Conservation (phyloP, 192 early-diverging fungal species). For the Backusella circina region DNA sequence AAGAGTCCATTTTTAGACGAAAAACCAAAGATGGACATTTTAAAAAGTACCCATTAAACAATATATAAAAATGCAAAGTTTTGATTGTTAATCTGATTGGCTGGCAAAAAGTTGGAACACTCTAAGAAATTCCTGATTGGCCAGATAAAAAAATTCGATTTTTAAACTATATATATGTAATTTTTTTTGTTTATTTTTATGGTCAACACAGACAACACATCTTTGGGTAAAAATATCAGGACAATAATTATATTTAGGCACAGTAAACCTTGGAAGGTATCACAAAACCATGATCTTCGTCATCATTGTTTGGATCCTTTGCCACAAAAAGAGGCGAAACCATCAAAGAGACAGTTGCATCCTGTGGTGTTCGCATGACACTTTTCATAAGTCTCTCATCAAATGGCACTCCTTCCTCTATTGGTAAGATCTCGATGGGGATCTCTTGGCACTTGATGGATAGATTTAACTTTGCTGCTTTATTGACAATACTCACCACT, state of each 20-base stretch:
- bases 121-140: no score
- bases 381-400: constrained; percentile 19
- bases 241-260: constrained; percentile 1
- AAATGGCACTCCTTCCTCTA: constrained; percentile 15
- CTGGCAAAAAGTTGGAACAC: no score
- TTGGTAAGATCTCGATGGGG: constrained; percentile 42
- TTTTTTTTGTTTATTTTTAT: background rate
- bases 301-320: constrained; percentile 11
- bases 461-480: constrained; percentile 62
- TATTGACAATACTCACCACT: constrained; percentile 47
- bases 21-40: no score
- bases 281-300: constrained; percentile 20
- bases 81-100: no score
- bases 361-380: constrained; percentile 8
- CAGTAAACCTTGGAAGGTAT: constrained; percentile 29
- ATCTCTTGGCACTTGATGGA: constrained; percentile 62
- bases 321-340: constrained; percentile 27
- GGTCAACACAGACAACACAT: background rate
- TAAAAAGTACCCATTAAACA: no score
- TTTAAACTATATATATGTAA: no score
- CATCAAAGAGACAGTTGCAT: constrained; percentile 12
- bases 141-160: no score
- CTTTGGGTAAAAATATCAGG: background rate
- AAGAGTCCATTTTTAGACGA: no score
- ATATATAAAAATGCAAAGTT: no score